Evolutionary conservation across 768 basidiomycete genomes (phyloP).

Genomic region (Krasilnikovozyma curviuscula): DNA sequence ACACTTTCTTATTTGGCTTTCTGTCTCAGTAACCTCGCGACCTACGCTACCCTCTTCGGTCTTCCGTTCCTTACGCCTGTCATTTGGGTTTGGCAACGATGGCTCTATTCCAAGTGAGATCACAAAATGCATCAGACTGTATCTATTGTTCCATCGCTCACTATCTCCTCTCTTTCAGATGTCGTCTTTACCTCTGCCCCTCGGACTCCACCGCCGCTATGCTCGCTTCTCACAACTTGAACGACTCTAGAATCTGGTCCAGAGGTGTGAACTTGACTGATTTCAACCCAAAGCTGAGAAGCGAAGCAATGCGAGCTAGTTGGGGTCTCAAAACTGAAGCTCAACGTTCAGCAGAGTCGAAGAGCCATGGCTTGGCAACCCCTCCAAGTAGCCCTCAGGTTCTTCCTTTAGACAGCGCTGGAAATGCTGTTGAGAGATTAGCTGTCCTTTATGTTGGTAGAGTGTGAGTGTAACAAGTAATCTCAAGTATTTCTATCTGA

Average conservation of each 20-base stretch:
- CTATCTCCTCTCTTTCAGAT: constrained; percentile 12
- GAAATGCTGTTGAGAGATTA: not conserved
- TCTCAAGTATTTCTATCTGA: not conserved
- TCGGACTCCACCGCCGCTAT: constrained; percentile 27
- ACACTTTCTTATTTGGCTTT: not conserved
- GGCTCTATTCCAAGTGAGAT: constrained; percentile 23
- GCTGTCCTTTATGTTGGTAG: constrained; percentile 29
- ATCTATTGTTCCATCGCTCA: not conserved
- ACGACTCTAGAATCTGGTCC: constrained; percentile 28
- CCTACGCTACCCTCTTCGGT: constrained; percentile 30
- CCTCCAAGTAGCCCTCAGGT: constrained; percentile 4
- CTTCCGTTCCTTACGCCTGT: constrained; percentile 27
- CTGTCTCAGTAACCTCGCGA: constrained; percentile 23
- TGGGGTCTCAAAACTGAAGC: constrained; percentile 23
- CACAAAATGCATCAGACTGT: not conserved
- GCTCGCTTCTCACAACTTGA: constrained; percentile 24
- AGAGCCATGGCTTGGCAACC: not conserved
- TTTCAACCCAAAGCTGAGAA: constrained; percentile 24
- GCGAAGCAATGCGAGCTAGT: constrained; percentile 16
- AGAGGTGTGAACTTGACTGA: constrained; percentile 28
- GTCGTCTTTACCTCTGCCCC: constrained; percentile 29
- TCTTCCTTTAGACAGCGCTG: not conserved
- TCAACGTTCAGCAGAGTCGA: no score
- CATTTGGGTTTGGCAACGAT: constrained; percentile 28
- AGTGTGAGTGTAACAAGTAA: constrained; percentile 18